phyloP scores from a whole-genome alignment of 257 asterid genomes.

The Avicennia marina region DNA sequence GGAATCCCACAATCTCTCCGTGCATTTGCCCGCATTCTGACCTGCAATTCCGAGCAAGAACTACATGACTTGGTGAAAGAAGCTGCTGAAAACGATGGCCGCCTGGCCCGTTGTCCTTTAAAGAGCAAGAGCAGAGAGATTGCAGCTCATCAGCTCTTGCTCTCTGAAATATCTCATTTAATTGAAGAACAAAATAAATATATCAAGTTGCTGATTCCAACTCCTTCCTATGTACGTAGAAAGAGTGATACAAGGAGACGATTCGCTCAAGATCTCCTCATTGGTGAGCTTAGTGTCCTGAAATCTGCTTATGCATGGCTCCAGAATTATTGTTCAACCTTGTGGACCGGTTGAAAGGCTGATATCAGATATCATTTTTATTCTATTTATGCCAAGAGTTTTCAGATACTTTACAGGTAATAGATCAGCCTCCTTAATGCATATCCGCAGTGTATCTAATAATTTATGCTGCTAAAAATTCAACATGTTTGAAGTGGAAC shows the following conservation, averaged over 20 bases:
- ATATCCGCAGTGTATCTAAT: no score
- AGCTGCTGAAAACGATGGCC: slow-evolving; percentile 65
- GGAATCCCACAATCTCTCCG: slow-evolving; percentile 82
- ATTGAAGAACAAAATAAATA: slow-evolving; percentile 36
- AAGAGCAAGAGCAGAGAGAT: slow-evolving; percentile 60
- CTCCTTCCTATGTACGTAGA: slow-evolving; percentile 5
- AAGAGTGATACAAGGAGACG: slow-evolving; percentile 42
- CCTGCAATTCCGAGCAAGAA: slow-evolving; percentile 55
- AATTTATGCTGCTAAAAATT: no score
- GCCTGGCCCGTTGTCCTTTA: slow-evolving; percentile 71
- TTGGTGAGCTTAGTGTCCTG: slow-evolving; percentile 67
- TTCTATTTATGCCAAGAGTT: no score
- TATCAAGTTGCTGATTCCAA: slow-evolving; percentile 33
- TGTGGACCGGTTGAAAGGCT: slow-evolving; percentile 13
- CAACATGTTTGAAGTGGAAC: no score
- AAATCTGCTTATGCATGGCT: slow-evolving; percentile 79
- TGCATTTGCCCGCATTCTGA: slow-evolving; percentile 75
- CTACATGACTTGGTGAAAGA: slow-evolving; percentile 47
- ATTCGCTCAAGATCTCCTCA: slow-evolving; percentile 60
- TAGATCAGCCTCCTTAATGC: no score
- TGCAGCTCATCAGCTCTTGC: slow-evolving; percentile 62
- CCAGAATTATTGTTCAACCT: slow-evolving; percentile 41
- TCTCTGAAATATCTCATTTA: slow-evolving; percentile 34
- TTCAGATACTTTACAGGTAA: no score
- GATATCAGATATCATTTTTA: no score